These are phyloP conservation scores for Dryadomyces sulphureus DNA, from an alignment of 2,329 filamentous ascomycete species.

Conservation along the genomic window DNA sequence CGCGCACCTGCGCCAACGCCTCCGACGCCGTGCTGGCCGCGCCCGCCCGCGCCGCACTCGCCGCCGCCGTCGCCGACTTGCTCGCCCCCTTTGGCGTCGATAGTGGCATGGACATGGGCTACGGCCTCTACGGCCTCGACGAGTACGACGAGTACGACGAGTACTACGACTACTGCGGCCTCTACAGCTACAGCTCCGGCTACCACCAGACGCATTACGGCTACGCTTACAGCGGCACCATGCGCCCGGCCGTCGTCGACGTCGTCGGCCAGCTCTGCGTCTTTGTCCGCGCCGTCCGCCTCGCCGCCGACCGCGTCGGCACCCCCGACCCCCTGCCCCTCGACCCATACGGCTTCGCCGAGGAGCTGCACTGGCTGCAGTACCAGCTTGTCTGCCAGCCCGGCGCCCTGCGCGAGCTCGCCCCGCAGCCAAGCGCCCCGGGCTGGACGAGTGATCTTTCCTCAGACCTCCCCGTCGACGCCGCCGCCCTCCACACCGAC, in stretches of 20 bases:
- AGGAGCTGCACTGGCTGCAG: conserved; percentile 18
- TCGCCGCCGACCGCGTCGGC: conserved; percentile 10
- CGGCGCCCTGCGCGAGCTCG: conserved; percentile 13
- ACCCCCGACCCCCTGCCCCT: conserved; percentile 9
- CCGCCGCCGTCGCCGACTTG: conserved; percentile 10
- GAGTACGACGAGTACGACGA: neutral
- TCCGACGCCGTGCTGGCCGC: conserved; percentile 13
- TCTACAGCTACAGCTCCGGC: conserved; percentile 1
- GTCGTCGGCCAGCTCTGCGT: conserved; percentile 15
- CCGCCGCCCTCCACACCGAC: conserved; percentile 9
- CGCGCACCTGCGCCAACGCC: conserved; percentile 12
- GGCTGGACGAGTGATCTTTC: neutral
- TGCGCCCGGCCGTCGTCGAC: conserved; percentile 13
- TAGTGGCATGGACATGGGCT: neutral
- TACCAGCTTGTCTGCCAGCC: conserved; percentile 16
- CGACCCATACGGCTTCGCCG: conserved; percentile 18
- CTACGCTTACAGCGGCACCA: neutral
- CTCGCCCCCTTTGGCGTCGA: conserved; percentile 10
- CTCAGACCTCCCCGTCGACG: conserved; percentile 12
- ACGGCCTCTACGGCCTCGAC: neutral
- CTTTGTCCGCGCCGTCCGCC: conserved; percentile 14
- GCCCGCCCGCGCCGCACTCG: conserved; percentile 7
- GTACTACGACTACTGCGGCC: neutral
- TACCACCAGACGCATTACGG: neutral
- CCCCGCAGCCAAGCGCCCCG: too few species aligned